Evolutionary conservation across 2,329 filamentous ascomycete species (phyloP).

Genomic region (Xylaria digitata): DNA sequence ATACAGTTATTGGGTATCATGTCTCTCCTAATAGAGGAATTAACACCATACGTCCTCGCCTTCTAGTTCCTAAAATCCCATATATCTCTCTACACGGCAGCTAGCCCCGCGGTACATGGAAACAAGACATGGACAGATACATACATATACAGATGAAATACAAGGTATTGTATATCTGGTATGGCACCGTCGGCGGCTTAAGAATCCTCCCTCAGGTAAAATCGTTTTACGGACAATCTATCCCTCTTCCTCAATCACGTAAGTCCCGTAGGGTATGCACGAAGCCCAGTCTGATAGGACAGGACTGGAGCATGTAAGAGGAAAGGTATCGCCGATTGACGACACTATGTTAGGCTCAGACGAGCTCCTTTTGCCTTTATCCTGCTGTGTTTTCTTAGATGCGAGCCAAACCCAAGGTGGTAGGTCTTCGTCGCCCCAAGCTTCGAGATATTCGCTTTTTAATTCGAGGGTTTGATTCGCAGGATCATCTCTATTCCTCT

Average conservation of each 20-base stretch:
- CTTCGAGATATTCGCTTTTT: conserved; percentile 44
- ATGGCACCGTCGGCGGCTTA: not conserved
- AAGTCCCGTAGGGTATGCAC: conserved; percentile 23
- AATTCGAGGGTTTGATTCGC: conserved; percentile 41
- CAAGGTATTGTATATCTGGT: not conserved
- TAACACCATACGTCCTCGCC: conserved; percentile 11
- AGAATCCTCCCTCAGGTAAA: not conserved
- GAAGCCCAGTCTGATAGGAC: conserved; percentile 19
- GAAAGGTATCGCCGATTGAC: conserved; percentile 21
- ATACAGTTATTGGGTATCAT: conserved; percentile 28
- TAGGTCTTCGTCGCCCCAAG: conserved; percentile 47
- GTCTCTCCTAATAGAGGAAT: conserved; percentile 9
- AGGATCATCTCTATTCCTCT: conserved; percentile 42
- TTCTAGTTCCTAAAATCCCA: not conserved
- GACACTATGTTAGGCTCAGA: conserved; percentile 18
- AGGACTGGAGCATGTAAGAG: not conserved
- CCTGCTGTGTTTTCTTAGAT: conserved; percentile 22
- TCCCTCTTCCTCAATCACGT: conserved; percentile 39
- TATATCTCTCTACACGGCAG: conserved; percentile 3
- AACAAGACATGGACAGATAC: conserved; percentile 5
- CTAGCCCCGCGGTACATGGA: not conserved
- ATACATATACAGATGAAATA: conserved; percentile 18
- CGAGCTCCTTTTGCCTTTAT: conserved; percentile 28
- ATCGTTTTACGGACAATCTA: not conserved
- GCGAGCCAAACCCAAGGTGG: conserved; percentile 45